Conservation (phyloP, 495 filamentous ascomycete species). For the Poronia punctata region DNA sequence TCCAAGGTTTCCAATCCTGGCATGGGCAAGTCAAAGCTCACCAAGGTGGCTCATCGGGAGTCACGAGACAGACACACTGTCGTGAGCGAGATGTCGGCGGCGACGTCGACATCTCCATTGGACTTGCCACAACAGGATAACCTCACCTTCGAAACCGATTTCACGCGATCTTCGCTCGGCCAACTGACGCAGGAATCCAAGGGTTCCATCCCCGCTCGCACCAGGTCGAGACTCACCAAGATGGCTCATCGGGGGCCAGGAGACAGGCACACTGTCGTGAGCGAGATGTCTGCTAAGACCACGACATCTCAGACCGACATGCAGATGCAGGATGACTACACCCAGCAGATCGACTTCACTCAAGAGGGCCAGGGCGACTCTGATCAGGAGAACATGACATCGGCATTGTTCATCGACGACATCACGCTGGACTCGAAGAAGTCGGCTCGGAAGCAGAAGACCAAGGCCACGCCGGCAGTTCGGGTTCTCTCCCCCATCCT, state of each 20-base stretch:
- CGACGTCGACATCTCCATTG: conserved; percentile 17
- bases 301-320: conserved; percentile 25
- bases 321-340: conserved; percentile 35
- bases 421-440: conserved; percentile 35
- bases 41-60: conserved; percentile 31
- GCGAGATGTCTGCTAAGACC: conserved; percentile 24
- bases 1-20: conserved; percentile 25
- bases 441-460: conserved; percentile 15
- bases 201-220: conserved; percentile 27
- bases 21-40: conserved; percentile 22
- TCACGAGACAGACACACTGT: conserved; percentile 21
- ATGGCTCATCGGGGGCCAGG: conserved; percentile 30
- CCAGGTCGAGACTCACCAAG: conserved; percentile 27
- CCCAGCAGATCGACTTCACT: conserved; percentile 34
- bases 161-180: conserved; percentile 24
- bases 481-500: conserved; percentile 6
- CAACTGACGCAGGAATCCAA: conserved; percentile 24
- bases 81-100: conserved; percentile 21
- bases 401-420: conserved; percentile 55
- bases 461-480: conserved; percentile 4
- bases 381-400: conserved; percentile 35
- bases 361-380: conserved; percentile 13
- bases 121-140: conserved; percentile 34
- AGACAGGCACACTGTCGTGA: conserved; percentile 16
- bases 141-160: conserved; percentile 32